Base-by-base conservation (phyloP, 441 rosid genomes). In the Dalechampia spathulata region DNA sequence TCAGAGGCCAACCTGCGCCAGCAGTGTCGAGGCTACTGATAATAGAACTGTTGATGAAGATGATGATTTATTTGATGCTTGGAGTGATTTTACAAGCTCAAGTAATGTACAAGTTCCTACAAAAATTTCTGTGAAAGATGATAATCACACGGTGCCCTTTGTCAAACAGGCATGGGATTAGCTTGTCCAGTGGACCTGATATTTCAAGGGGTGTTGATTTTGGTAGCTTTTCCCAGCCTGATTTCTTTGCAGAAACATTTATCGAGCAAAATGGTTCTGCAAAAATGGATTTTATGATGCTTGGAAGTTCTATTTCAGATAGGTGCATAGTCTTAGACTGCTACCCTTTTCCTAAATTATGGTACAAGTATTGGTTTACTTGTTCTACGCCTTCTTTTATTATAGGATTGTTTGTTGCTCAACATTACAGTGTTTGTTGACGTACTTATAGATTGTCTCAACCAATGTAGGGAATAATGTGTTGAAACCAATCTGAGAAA, bases 51-150 rank as follows among this genome's bases (percentile, higher is more conserved):
- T 52, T 47, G 69, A 60, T 52, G 72, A 72, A 55, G 77, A 77
- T 52, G 73, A 75, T 46, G 87, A 83, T 67, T 58, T 79, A 32
- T 75, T 81, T 72, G 81, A 78, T 46, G 58, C 57, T 43, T 86
- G 89, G 95, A 78, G 73, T 72, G 83, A 78, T 78, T 83, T 83
- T 71, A 61, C 77, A 43, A 60, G 79, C 70, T 75, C 90, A 36
- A 58, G 60, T 54, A 57, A 60, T 65, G 72, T 30, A 21, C 75
- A 71, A 51, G 71, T 61, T 52, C 59, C 77, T 61, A 62, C 55
- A 16, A 63, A 26, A 34, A 43, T 52, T 59, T 60, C 70, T 21
- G 40, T 47, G 67, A 65, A 64, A 64, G 60, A 61, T 60, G 66
- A 36, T 19, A 68, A 64, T 58, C 62, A 62, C 36, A 49, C 37